Percentiles rank a stretch among this genome's conserved stretches.
These are phyloP conservation scores for Penicillium tannophilum DNA, from an alignment of 495 filamentous ascomycete species.

Conservation along the genomic window DNA sequence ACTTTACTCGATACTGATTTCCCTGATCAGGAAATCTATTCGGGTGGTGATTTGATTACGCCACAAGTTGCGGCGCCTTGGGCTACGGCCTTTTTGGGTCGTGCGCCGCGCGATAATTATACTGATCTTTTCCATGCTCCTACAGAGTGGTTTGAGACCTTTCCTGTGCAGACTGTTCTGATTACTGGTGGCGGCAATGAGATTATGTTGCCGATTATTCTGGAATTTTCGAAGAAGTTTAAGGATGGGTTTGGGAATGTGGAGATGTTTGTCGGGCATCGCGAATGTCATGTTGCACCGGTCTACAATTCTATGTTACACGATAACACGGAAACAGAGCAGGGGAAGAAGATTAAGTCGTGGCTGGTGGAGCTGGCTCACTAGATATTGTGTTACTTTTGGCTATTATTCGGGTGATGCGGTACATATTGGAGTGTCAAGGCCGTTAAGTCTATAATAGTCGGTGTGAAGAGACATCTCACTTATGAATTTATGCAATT, in stretches of 20 bases:
- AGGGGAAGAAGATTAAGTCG: conserved; percentile 38
- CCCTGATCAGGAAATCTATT: conserved; percentile 45
- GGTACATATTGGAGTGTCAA: too few relatives aligned
- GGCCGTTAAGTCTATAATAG: too few relatives aligned
- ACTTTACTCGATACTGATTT: conserved; percentile 47
- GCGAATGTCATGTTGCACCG: conserved; percentile 48
- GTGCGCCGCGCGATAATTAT: conserved; percentile 51
- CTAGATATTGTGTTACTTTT: conserved; percentile 5
- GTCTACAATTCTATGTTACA: conserved; percentile 45
- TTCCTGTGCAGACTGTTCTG: conserved; percentile 51
- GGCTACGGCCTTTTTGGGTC: conserved; percentile 51
- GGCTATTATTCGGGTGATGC: not conserved
- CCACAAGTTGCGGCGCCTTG: conserved; percentile 44
- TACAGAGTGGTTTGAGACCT: conserved; percentile 53
- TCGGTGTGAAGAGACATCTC: too few relatives aligned
- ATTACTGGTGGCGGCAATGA: conserved; percentile 61
- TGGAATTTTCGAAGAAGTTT: conserved; percentile 48
- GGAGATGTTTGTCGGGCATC: conserved; percentile 40
- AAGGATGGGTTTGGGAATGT: conserved; percentile 34
- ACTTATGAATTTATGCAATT: too few relatives aligned
- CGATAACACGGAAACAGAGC: conserved; percentile 39
- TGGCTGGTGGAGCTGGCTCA: conserved; percentile 32
- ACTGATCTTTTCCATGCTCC: conserved; percentile 55
- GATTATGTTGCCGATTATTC: conserved; percentile 60
- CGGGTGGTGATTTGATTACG: conserved; percentile 54